These are phyloP conservation scores for Neofusicoccum laricinum DNA, from an alignment of 2,329 filamentous ascomycete genomes.

Conservation along the genomic window DNA sequence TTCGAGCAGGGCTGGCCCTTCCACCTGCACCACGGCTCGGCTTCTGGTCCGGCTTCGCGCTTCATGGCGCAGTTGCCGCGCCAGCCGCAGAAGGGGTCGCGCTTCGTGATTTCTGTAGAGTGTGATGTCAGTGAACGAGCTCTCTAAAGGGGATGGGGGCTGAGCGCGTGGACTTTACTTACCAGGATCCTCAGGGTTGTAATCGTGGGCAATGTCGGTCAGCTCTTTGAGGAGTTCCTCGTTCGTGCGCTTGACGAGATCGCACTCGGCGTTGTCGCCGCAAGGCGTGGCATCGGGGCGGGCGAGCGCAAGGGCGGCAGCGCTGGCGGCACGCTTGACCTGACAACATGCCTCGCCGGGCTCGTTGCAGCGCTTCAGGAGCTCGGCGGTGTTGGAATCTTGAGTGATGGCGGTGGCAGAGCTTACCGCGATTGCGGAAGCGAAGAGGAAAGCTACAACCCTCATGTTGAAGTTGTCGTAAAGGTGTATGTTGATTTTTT, in stretches of 20 bases:
- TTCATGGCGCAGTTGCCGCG: conserved; percentile 18
- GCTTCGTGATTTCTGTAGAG: neutral
- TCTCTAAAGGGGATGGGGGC: neutral
- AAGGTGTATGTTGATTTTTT: conserved; percentile 15
- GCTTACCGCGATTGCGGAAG: conserved; percentile 41
- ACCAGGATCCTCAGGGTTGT: neutral
- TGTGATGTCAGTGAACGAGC: neutral
- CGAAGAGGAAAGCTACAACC: conserved; percentile 42
- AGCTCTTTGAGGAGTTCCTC: neutral
- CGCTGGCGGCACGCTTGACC: conserved; percentile 33
- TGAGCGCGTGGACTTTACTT: no score
- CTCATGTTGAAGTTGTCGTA: conserved; percentile 44
- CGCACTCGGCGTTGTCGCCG: conserved; percentile 14
- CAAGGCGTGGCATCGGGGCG: conserved; percentile 21
- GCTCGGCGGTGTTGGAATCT: conserved; percentile 32
- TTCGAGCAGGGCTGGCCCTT: conserved; percentile 44
- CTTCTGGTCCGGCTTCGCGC: conserved; percentile 30
- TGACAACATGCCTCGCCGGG: conserved; percentile 27
- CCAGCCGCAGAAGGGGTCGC: conserved; percentile 19
- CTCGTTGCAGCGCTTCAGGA: conserved; percentile 23
- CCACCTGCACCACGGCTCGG: conserved; percentile 32
- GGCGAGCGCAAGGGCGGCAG: conserved; percentile 28
- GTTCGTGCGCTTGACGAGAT: conserved; percentile 13
- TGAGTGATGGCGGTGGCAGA: conserved; percentile 38
- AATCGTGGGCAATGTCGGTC: neutral